A percentile compares a stretch with the other conserved stretches of the same genome.
phyloP scores from a whole-genome alignment of 805 yeast species.

The Saccharomycopsis babjevae region DNA sequence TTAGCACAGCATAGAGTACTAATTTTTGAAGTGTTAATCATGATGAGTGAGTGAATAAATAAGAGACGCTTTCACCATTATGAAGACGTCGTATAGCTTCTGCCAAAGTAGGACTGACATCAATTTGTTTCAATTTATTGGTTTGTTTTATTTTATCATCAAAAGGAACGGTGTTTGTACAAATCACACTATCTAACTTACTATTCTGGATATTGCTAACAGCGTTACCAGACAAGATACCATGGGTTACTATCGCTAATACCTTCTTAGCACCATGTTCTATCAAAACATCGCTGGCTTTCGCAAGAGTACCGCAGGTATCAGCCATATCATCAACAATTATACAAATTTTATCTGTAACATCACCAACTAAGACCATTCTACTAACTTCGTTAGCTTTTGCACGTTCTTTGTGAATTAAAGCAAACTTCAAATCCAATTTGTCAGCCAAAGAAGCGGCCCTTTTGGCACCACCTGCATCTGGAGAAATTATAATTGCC shows the following conservation, averaged over 20 bases:
- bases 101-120: conserved; percentile 64
- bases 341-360: conserved; percentile 60
- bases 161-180: conserved; percentile 75
- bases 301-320: conserved; percentile 77
- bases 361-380: conserved; percentile 84
- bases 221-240: conserved; percentile 68
- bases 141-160: conserved; percentile 50
- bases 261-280: conserved; percentile 63
- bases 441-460: conserved; percentile 80
- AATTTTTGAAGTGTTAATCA: not conserved
- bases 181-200: conserved; percentile 56
- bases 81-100: conserved; percentile 79
- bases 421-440: conserved; percentile 69
- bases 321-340: conserved; percentile 87
- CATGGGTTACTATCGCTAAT: conserved; percentile 77
- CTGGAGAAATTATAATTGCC: conserved; percentile 75
- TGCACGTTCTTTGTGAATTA: conserved; percentile 78
- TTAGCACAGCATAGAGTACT: not conserved
- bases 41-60: conserved; percentile 63
- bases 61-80: conserved; percentile 79
- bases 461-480: conserved; percentile 86
- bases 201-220: conserved; percentile 60
- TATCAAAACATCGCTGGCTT: conserved; percentile 67
- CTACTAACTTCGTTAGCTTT: conserved; percentile 74
- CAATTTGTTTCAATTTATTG: conserved; percentile 57